Evolutionary conservation across 495 filamentous ascomycete species (phyloP).

Genomic region (Neurospora sp.): DNA sequence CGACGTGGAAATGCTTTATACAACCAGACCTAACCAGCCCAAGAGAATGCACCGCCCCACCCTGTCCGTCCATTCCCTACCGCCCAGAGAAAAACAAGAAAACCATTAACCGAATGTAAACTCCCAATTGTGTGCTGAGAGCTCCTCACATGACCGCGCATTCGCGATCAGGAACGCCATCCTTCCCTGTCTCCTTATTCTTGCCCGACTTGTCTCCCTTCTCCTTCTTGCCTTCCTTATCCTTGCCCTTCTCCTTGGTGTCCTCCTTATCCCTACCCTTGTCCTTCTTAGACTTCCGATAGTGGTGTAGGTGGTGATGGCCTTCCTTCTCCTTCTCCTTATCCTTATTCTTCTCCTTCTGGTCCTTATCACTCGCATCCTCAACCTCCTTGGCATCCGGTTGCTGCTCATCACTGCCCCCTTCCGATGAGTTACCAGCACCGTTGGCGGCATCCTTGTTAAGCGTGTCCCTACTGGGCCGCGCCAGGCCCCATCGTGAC

Average conservation of each 20-base stretch:
- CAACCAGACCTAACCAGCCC: background rate
- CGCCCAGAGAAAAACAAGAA: background rate
- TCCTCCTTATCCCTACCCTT: conserved; percentile 28
- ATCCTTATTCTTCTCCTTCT: conserved; percentile 21
- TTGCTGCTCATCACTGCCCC: conserved; percentile 23
- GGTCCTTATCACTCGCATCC: conserved; percentile 35
- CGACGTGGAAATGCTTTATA: background rate
- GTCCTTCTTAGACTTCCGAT: conserved; percentile 31
- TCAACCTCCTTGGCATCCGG: conserved; percentile 21
- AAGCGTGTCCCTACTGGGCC: conserved; percentile 39
- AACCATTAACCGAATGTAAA: background rate
- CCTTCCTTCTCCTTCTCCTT: conserved; percentile 28
- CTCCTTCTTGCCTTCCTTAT: conserved; percentile 19
- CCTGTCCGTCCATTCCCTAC: background rate
- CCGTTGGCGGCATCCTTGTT: conserved; percentile 19
- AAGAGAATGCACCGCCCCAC: background rate
- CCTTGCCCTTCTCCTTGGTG: conserved; percentile 23
- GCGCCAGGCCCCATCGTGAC: conserved; percentile 48
- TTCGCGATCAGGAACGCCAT: conserved; percentile 54
- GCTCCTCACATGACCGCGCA: conserved; percentile 41
- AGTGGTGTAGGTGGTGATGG: conserved; percentile 28
- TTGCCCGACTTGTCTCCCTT: conserved; percentile 20
- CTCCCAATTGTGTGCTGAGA: background rate
- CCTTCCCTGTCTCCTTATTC: conserved; percentile 19
- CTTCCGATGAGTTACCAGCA: conserved; percentile 9